These are phyloP conservation scores for Gossypium herbaceum DNA, from an alignment of 345 rosid genomes.

Conservation along the genomic window DNA sequence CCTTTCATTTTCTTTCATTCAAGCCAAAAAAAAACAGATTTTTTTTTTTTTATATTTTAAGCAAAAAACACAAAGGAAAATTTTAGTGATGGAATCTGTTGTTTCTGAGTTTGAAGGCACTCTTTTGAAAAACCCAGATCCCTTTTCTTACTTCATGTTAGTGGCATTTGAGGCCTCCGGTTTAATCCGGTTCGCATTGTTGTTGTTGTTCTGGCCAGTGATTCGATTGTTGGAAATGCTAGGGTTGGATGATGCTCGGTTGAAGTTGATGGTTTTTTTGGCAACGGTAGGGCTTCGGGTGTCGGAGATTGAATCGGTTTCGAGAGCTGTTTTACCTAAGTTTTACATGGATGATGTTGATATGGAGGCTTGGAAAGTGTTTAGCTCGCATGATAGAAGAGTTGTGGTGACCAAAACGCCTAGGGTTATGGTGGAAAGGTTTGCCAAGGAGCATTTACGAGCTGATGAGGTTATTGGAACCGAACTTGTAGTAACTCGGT, in stretches of 20 bases:
- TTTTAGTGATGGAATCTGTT: constrained; percentile 39
- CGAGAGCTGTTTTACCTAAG: constrained; percentile 83
- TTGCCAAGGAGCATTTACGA: constrained; percentile 65
- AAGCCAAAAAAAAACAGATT: neutral
- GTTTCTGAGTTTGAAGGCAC: constrained; percentile 82
- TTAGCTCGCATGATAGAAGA: constrained; percentile 49
- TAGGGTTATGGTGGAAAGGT: constrained; percentile 72
- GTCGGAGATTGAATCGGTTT: constrained; percentile 72
- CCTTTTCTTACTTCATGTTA: constrained; percentile 85
- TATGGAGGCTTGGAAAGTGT: constrained; percentile 66
- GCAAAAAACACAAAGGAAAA: neutral
- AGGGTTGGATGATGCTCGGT: constrained; percentile 43
- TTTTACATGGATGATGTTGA: constrained; percentile 74
- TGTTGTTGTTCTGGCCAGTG: constrained; percentile 65
- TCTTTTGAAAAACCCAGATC: constrained; percentile 50
- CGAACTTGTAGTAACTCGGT: constrained; percentile 54
- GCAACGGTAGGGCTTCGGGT: constrained; percentile 52
- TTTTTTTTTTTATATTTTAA: neutral
- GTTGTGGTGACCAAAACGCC: constrained; percentile 76
- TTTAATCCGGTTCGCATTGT: constrained; percentile 50
- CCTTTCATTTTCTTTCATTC: constrained; percentile 1
- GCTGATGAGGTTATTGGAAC: constrained; percentile 76
- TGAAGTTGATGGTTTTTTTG: constrained; percentile 63
- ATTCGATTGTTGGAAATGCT: constrained; percentile 44
- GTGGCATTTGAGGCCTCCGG: constrained; percentile 89